Conservation (phyloP, 2,329 filamentous ascomycete genomes). For the Dothideomycetes sp. region DNA sequence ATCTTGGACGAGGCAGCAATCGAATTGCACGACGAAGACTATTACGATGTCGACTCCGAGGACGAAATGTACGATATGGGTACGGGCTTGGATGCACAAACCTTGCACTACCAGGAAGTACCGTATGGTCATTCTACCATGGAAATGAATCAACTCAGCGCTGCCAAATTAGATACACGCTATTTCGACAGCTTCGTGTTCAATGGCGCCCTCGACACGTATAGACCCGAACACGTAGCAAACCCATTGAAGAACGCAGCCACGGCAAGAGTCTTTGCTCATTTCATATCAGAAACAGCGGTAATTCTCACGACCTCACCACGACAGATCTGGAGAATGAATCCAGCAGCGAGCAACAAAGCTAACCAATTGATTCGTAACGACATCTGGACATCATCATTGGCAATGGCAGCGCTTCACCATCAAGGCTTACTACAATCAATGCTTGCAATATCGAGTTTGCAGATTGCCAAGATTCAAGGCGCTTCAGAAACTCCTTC, state of each 20-base stretch:
- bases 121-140: neutral
- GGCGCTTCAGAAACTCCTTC: conserved; percentile 66
- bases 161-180: conserved; percentile 24
- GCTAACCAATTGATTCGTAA: conserved; percentile 28
- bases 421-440: conserved; percentile 84
- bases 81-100: conserved; percentile 8
- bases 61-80: conserved; percentile 37
- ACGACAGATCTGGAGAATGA: conserved; percentile 45
- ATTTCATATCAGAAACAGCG: conserved; percentile 84
- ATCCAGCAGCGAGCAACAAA: neutral
- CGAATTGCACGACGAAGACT: conserved; percentile 40
- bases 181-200: conserved; percentile 40
- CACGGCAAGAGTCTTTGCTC: conserved; percentile 75
- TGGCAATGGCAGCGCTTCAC: conserved; percentile 73
- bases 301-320: conserved; percentile 83
- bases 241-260: conserved; percentile 68
- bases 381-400: conserved; percentile 58
- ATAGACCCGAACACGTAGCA: conserved; percentile 38
- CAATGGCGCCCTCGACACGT: conserved; percentile 36
- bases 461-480: conserved; percentile 81
- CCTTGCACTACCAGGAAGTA: neutral
- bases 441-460: conserved; percentile 74
- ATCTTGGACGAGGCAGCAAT: conserved; percentile 31
- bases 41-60: conserved; percentile 41
- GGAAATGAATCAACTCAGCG: neutral